phyloP scores from a whole-genome alignment of 139 green algal species.

The Chlamydomonas sp. region DNA sequence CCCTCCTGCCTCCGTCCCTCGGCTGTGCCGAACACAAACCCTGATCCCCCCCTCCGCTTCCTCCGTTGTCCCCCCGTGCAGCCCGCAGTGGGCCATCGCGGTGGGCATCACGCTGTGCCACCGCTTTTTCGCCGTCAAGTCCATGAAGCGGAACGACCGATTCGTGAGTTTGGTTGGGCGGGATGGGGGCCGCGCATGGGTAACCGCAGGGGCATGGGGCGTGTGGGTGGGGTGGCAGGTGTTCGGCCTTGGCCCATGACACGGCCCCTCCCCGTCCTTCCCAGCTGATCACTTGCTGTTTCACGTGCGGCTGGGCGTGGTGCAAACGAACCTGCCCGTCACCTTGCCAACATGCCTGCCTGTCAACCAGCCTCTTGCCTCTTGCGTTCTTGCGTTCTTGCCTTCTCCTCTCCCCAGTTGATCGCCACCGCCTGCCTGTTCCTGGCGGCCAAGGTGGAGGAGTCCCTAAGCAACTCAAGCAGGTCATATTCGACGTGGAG shows the following conservation, averaged over 20 bases:
- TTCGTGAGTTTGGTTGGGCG: constrained; percentile 58
- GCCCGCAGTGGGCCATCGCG: constrained; percentile 61
- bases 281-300: neutral
- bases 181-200: too few relatives aligned
- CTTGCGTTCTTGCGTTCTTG: neutral
- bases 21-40: neutral
- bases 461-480: constrained; percentile 75
- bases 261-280: neutral
- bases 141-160: constrained; percentile 71
- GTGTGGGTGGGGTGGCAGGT: neutral
- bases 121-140: constrained; percentile 74
- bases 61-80: neutral
- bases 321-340: too few relatives aligned
- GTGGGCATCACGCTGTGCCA: constrained; percentile 71
- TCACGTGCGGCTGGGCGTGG: too few relatives aligned
- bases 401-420: constrained; percentile 60
- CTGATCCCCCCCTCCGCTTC: neutral
- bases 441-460: constrained; percentile 89
- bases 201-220: too few relatives aligned
- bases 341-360: too few relatives aligned
- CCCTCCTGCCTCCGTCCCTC: neutral
- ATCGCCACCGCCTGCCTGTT: constrained; percentile 87
- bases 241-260: neutral
- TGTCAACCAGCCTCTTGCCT: too few relatives aligned
- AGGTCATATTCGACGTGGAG: constrained; percentile 61